These are phyloP conservation scores for Carex littledalei DNA, from an alignment of 176 grass and related monocot genomes.

Conservation along the genomic window DNA sequence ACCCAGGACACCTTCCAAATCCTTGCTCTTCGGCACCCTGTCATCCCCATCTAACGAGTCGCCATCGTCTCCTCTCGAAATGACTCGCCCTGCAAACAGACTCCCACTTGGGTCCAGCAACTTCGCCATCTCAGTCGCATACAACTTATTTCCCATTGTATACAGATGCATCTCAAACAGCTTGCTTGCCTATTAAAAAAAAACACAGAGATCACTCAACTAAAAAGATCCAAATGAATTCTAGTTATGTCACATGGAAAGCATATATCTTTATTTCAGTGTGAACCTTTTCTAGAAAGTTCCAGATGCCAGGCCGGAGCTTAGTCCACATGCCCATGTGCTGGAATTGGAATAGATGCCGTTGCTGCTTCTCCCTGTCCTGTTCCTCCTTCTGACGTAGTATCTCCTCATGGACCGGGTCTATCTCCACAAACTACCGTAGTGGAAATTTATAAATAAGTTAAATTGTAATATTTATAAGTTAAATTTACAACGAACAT, in stretches of 20 bases:
- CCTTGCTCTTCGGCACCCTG: constrained; percentile 85
- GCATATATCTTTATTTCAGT: constrained; percentile 2
- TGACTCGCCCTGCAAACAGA: constrained; percentile 85
- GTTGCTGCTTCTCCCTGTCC: constrained; percentile 56
- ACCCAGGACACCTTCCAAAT: constrained; percentile 91
- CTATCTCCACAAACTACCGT: constrained; percentile 86
- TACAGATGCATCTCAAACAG: constrained; percentile 92
- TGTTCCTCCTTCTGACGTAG: constrained; percentile 92
- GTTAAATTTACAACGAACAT: not conserved
- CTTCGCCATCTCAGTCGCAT: constrained; percentile 97
- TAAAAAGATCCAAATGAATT: constrained; percentile 6
- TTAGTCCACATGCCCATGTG: constrained; percentile 99
- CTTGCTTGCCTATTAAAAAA: constrained; percentile 62
- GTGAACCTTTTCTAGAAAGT: constrained; percentile 88
- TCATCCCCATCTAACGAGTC: constrained; percentile 77
- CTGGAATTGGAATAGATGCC: constrained; percentile 73
- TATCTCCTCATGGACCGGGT: constrained; percentile 68
- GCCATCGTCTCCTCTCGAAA: constrained; percentile 73
- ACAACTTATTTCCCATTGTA: constrained; percentile 97
- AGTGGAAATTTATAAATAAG: not conserved
- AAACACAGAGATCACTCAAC: not conserved
- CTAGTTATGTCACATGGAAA: not conserved
- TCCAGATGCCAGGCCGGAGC: constrained; percentile 95
- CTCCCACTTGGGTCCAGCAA: constrained; percentile 74
- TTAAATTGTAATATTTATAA: not conserved